Evolutionary conservation across 2,329 filamentous ascomycete species (phyloP), one percentile per base, ranked within the genome.

Genomic region (Paraphoma chrysanthemicola): DNA sequence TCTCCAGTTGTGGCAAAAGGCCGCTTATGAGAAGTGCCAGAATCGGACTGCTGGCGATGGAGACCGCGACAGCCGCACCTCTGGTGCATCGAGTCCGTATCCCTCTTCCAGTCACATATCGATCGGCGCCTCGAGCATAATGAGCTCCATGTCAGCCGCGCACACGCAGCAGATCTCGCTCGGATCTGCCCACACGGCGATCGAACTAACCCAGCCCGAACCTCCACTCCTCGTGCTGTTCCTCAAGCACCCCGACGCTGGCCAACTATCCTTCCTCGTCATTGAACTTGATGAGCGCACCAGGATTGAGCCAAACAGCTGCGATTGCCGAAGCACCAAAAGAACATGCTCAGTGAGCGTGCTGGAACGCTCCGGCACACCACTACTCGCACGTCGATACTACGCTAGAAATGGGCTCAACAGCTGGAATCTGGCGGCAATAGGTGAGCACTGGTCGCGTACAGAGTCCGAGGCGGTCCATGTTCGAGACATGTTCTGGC

Each of bases 1-100:
- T 14, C 17, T 60, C 6, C 58, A 60, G 30, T 45, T 57, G 12
- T 60, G 58, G 58, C 54, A 57, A 47, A 60, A 49, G 16, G 47
- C 39, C 12, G 31, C 45, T 4, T 46, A 41, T 30, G 33, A 44
- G 12, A 49, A 38, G 30, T 12, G 33, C 14, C 33, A 5, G 2
- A 28, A 14, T 10, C 4, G 12, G 1, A 28, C 16, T 18, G 31
- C 31, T 12, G 33, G 44, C 28, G 16, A 48, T 4, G 28, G 42
- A 31, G 50, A 39, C 30, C 44, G 44, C 17, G 33, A 30, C 12
- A 31, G 31, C 11, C 42, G 23, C 2, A 28, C 17, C 5, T 48
- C 44, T 3, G 44, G 38, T n/a, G 29, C 51, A 44, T 51, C 23
- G n/a, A 56, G 31, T 43, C 48, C 43, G 18, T 28, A 23, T 28